Percentiles rank a stretch among this genome's conserved stretches.
These are phyloP conservation scores for Tetrapisispora fleetii DNA, from an alignment of 805 yeast genomes.

Conservation along the genomic window DNA sequence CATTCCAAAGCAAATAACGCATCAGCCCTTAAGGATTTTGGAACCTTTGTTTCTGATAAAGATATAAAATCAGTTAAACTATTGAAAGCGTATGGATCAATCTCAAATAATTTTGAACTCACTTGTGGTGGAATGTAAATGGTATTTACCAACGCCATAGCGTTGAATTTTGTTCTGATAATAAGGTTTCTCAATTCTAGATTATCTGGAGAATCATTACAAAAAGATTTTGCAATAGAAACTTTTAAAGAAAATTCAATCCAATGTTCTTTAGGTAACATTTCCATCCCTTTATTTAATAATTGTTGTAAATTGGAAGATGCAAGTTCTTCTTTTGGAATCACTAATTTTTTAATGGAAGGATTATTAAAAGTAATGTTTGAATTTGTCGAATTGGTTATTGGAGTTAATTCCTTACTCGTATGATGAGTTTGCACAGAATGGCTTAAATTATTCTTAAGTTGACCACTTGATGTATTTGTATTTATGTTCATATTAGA, in stretches of 20 bases:
- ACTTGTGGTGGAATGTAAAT: slow-evolving; percentile 48
- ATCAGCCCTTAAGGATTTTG: slow-evolving; percentile 44
- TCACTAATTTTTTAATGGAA: slow-evolving; percentile 37
- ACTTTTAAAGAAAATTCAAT: slow-evolving; percentile 53
- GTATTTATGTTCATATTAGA: slow-evolving; percentile 3
- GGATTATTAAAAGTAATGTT: slow-evolving; percentile 5
- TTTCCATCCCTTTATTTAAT: slow-evolving; percentile 47
- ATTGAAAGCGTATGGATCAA: slow-evolving; percentile 61
- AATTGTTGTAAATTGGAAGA: slow-evolving; percentile 50
- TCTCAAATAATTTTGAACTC: slow-evolving; percentile 56
- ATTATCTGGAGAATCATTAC: slow-evolving; percentile 43
- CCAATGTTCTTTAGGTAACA: slow-evolving; percentile 55
- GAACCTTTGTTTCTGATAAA: slow-evolving; percentile 46
- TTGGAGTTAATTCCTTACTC: slow-evolving; percentile 26
- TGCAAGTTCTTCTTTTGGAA: slow-evolving; percentile 49
- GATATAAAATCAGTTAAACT: slow-evolving; percentile 64
- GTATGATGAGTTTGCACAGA: background rate
- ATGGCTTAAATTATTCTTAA: slow-evolving; percentile 26
- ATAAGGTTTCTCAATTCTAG: slow-evolving; percentile 48
- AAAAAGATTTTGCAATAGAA: slow-evolving; percentile 63
- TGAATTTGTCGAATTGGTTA: background rate
- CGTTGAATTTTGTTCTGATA: slow-evolving; percentile 52
- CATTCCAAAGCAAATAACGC: slow-evolving; percentile 62
- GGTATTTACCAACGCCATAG: slow-evolving; percentile 55
- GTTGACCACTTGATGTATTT: slow-evolving; percentile 2